Base-by-base conservation (phyloP, 2,329 filamentous ascomycete genomes). In the Cercospora zeina region DNA sequence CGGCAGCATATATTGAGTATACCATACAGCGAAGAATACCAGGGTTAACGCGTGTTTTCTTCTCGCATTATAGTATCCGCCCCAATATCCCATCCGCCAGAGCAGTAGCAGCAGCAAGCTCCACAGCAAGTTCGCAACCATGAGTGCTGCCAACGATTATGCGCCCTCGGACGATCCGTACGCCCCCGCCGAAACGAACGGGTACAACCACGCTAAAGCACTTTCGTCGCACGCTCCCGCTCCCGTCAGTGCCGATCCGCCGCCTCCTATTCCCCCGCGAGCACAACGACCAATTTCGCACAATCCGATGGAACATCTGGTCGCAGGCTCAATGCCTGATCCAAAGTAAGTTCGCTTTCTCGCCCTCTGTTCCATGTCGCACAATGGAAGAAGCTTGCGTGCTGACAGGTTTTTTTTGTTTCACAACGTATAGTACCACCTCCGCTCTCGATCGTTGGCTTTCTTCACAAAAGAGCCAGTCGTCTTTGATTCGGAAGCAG, bases 381-480 rank as follows among this genome's bases (percentile, higher is more conserved):
- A 45, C 39, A 21, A 45, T 1, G 39, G 39, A 45, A 24, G 24
- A 27, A 27, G 24, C 24, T n/a, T 49, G 42, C 57, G 49, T 45
- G 49, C 61, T 30, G 16, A 57, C 24, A 27, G 6, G 24, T 3
- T 3, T 14, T 61, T 53, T 14, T 61, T 53, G 33, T 62, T 14
- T 54, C 56, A 45, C 10, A 27, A 27, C 51, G 55, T 45, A 24
- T 59, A 72, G 70, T 53, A 67, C 69, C 4, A 54, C 63, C 8
- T 62, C 68, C 21, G 67, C 66, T 31, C 62, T 72, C 13, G 68
- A 70, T 63, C 62, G 64, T 21, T 72, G 70, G 70, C 59, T 72
- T 9, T 54, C 67, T 14, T 62, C 67, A 21, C 69, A 71, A 55
- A 68, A 67, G 59, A 69, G 68, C 57, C 59, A 63, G 10, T 59